These are phyloP conservation scores for Salicornia ramosissima DNA, from an alignment of 148 eudicot species.

Conservation along the genomic window DNA sequence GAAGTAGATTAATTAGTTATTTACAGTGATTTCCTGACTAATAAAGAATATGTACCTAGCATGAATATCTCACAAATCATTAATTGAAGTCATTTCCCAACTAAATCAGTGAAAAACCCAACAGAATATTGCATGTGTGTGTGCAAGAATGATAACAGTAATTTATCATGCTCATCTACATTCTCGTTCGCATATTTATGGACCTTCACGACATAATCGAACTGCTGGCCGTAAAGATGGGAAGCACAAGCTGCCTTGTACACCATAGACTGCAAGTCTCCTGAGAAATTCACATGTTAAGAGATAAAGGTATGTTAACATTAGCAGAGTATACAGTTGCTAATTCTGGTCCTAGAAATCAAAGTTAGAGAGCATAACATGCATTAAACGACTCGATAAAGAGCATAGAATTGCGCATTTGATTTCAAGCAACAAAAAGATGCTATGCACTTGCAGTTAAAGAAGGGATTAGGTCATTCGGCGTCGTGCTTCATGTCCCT, in stretches of 20 bases:
- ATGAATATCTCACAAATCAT: neutral
- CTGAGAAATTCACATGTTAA: constrained; percentile 31
- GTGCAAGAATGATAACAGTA: constrained; percentile 30
- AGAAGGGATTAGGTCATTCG: too few relatives aligned
- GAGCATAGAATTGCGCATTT: too few relatives aligned
- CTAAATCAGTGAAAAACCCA: constrained; percentile 36
- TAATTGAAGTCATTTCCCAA: constrained; percentile 1
- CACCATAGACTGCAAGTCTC: constrained; percentile 54
- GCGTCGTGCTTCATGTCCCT: too few relatives aligned
- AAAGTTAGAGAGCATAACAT: too few relatives aligned
- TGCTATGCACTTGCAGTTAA: too few relatives aligned
- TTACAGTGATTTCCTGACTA: too few relatives aligned
- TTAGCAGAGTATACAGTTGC: neutral
- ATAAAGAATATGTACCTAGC: too few relatives aligned
- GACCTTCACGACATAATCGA: constrained; percentile 55
- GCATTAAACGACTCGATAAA: too few relatives aligned
- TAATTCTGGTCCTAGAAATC: neutral
- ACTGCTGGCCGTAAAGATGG: constrained; percentile 57
- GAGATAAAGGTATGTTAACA: neutral
- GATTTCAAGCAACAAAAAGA: too few relatives aligned
- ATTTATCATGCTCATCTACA: constrained; percentile 27
- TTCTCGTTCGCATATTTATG: constrained; percentile 23
- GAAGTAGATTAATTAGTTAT: too few relatives aligned
- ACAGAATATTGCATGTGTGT: constrained; percentile 42
- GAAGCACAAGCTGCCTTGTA: constrained; percentile 81